Evolutionary conservation across 2,329 filamentous ascomycete species (phyloP).

Genomic region (Drechslerella dactyloides): DNA sequence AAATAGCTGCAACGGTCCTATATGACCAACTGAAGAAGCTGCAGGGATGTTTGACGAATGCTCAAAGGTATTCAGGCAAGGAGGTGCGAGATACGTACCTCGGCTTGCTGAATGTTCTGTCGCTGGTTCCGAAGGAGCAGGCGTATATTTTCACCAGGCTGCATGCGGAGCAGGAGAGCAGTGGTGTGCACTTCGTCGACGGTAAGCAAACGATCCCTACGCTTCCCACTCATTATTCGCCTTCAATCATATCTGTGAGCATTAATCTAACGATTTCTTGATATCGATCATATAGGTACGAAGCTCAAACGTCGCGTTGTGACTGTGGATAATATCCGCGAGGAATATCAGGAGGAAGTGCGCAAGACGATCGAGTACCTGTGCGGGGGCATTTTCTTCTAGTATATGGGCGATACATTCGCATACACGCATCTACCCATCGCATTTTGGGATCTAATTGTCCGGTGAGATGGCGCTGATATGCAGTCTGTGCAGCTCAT

Average conservation of each 20-base stretch:
- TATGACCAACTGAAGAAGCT: conserved; percentile 70
- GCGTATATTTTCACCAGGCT: conserved; percentile 74
- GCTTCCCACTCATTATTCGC: conserved; percentile 18
- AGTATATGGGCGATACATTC: background rate
- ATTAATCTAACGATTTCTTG: too few species aligned
- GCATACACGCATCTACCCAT: background rate
- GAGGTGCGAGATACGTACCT: conserved; percentile 77
- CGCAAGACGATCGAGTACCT: conserved; percentile 66
- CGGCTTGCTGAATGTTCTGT: conserved; percentile 89
- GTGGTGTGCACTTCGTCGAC: conserved; percentile 52
- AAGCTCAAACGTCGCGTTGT: conserved; percentile 74
- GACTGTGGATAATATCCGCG: conserved; percentile 82
- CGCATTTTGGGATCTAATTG: background rate
- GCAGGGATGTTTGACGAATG: conserved; percentile 66
- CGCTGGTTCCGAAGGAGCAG: conserved; percentile 80
- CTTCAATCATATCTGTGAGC: conserved; percentile 47
- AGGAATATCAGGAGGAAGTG: conserved; percentile 86
- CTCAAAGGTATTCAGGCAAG: conserved; percentile 60
- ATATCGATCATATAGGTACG: conserved; percentile 53
- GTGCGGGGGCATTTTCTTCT: conserved; percentile 71
- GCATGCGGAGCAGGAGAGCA: conserved; percentile 60
- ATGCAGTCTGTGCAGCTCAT: too few species aligned
- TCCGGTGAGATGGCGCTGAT: background rate
- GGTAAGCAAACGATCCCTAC: conserved; percentile 22
- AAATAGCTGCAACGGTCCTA: conserved; percentile 65